phyloP scores from a whole-genome alignment of 306 rosid species.

The Pueraria montana region DNA sequence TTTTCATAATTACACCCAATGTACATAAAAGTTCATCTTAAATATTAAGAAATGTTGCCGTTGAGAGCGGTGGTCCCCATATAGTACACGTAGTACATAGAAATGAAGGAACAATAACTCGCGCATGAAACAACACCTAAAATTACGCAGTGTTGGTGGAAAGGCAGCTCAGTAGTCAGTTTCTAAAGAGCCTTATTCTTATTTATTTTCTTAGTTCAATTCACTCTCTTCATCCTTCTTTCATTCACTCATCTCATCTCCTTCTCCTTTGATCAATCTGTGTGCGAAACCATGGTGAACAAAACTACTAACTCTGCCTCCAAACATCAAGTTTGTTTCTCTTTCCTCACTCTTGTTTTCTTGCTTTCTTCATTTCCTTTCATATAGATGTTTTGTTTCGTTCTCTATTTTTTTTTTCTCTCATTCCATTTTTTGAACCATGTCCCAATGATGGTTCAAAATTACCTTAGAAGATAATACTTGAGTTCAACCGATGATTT shows the following conservation, averaged over 20 bases:
- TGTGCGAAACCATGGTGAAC: conserved; percentile 51
- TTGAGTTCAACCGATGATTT: too few relatives aligned
- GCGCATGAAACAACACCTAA: conserved; percentile 10
- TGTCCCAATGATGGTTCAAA: too few relatives aligned
- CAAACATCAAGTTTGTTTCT: conserved; percentile 58
- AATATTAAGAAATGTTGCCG: too few relatives aligned
- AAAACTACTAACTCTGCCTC: conserved; percentile 50
- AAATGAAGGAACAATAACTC: neutral
- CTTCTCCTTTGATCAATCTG: neutral
- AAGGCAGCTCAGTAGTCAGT: conserved; percentile 9
- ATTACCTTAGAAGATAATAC: too few relatives aligned
- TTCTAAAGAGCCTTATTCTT: neutral
- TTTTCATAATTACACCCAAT: too few relatives aligned
- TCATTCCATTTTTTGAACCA: neutral
- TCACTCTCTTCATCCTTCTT: neutral
- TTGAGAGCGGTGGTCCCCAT: too few relatives aligned
- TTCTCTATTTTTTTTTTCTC: neutral
- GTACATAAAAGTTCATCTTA: too few relatives aligned
- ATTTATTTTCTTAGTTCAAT: neutral
- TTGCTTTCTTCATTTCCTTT: neutral
- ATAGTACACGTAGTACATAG: neutral
- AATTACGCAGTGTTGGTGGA: too few relatives aligned
- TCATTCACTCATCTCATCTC: neutral
- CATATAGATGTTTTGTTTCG: neutral
- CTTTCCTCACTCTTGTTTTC: neutral